Conservation (phyloP, 2,329 filamentous ascomycete species). For the Madurella mycetomatis region DNA sequence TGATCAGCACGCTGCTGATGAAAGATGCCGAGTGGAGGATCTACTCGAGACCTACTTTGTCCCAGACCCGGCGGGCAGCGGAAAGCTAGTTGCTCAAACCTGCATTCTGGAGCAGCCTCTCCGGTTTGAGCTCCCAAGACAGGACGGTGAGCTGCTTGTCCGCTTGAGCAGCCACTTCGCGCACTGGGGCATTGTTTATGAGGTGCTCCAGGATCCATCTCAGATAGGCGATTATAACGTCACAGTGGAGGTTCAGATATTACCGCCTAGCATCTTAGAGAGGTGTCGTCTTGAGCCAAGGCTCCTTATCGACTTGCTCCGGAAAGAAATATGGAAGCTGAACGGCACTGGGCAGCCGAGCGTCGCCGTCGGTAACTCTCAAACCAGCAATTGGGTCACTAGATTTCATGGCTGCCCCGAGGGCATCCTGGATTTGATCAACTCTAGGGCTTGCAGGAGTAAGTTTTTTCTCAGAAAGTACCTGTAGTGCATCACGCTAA, state of each 20-base stretch:
- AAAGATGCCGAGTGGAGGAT: constrained; percentile 73
- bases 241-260: constrained; percentile 27
- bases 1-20: constrained; percentile 94
- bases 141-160: constrained; percentile 58
- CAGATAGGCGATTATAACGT: not conserved
- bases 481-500: not conserved
- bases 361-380: not conserved
- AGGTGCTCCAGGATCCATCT: constrained; percentile 24
- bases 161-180: constrained; percentile 54
- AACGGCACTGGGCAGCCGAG: constrained; percentile 39
- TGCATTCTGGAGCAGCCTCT: constrained; percentile 50
- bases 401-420: constrained; percentile 66
- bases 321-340: constrained; percentile 67
- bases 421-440: constrained; percentile 70
- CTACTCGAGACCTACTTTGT: constrained; percentile 57
- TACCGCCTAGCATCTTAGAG: constrained; percentile 71
- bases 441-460: constrained; percentile 72
- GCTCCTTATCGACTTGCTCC: constrained; percentile 68
- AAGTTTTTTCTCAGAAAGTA: constrained; percentile 18
- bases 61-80: not conserved
- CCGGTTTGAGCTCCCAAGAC: constrained; percentile 57
- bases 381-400: constrained; percentile 50
- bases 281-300: constrained; percentile 69
- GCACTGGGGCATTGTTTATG: constrained; percentile 70
- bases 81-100: constrained; percentile 23